A percentile compares a stretch with the other conserved stretches of the same genome.
Evolutionary conservation across 2,329 filamentous ascomycete species (phyloP).

Genomic region (Colletotrichum tropicale): DNA sequence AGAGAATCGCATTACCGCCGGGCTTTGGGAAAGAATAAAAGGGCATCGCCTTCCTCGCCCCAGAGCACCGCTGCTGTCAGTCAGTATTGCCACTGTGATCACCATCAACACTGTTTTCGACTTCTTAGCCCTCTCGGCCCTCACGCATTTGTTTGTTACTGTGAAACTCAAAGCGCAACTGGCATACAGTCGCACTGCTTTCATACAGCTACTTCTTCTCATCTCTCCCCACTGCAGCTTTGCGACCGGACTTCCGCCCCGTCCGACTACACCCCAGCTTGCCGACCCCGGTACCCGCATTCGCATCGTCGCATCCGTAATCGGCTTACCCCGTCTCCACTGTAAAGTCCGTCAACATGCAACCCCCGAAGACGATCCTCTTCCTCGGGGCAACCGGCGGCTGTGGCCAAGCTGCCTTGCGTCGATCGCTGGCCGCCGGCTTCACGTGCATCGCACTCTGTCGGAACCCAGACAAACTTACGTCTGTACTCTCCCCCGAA

Average conservation of each 20-base stretch:
- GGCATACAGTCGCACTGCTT: neutral
- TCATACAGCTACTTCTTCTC: neutral
- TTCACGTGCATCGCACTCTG: slow-evolving; percentile 53
- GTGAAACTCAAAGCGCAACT: neutral
- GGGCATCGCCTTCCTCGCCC: neutral
- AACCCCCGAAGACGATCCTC: slow-evolving; percentile 42
- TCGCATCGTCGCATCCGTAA: slow-evolving; percentile 15
- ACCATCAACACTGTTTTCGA: neutral
- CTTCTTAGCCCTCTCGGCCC: neutral
- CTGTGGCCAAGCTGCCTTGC: slow-evolving; percentile 50
- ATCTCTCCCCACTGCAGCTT: neutral
- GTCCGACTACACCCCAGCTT: neutral
- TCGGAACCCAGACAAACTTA: slow-evolving; percentile 54
- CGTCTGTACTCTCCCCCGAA: slow-evolving; percentile 33
- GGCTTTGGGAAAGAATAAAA: neutral
- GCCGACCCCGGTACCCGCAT: neutral
- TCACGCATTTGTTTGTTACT: neutral
- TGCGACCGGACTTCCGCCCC: neutral
- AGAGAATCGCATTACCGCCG: neutral
- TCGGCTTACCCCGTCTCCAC: neutral
- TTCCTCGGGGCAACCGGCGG: slow-evolving; percentile 61
- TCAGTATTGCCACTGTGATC: neutral
- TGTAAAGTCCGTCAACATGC: neutral
- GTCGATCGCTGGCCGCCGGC: slow-evolving; percentile 47
- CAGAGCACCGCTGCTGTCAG: neutral